Evolutionary conservation across 306 rosid species (phyloP).

Genomic region (Malus orientalis): DNA sequence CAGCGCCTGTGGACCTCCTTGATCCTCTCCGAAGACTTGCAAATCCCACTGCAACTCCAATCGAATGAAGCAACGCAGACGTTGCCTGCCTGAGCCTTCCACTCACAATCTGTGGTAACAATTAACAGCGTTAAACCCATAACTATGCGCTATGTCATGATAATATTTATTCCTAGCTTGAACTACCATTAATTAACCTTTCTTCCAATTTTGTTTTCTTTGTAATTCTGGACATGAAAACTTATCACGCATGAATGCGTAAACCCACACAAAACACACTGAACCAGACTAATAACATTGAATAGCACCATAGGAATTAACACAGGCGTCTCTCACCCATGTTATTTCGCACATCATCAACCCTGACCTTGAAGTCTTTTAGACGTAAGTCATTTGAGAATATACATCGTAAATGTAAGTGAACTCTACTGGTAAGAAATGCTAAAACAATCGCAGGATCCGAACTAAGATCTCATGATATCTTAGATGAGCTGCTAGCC

Average conservation of each 20-base stretch:
- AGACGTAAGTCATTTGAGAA: background rate
- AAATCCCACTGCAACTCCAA: conserved; percentile 62
- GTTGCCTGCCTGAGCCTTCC: conserved; percentile 66
- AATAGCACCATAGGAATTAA: background rate
- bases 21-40: conserved; percentile 53
- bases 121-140: background rate
- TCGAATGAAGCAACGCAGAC: conserved; percentile 50
- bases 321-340: background rate
- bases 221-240: background rate
- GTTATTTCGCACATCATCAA: background rate
- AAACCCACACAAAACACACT: background rate
- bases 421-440: background rate
- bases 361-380: background rate
- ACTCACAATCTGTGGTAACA: conserved; percentile 44
- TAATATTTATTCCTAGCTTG: background rate
- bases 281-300: background rate
- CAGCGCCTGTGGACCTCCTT: conserved; percentile 58
- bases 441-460: background rate
- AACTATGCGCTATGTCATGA: background rate
- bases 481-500: background rate
- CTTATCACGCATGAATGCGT: background rate
- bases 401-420: background rate
- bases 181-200: background rate
- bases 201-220: background rate
- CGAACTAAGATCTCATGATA: background rate